Percentiles rank a stretch among this genome's conserved stretches.
phyloP scores from a whole-genome alignment of 805 yeast species.

The Lipomyces kockii region DNA sequence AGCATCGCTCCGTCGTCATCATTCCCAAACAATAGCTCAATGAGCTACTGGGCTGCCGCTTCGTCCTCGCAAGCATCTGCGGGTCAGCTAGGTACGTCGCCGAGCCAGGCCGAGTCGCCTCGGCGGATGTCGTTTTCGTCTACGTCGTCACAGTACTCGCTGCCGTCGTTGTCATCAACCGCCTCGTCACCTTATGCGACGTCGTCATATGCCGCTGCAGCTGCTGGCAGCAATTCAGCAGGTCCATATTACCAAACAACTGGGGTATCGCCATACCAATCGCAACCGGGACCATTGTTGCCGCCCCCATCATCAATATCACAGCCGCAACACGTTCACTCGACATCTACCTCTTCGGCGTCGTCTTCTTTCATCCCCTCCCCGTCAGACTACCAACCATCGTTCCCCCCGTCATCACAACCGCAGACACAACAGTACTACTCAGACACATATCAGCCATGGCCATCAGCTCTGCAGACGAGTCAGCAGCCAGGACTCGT shows the following conservation, averaged over 20 bases:
- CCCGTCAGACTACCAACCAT: constrained; percentile 19
- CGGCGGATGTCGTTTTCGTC: constrained; percentile 21
- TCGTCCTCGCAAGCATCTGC: constrained; percentile 17
- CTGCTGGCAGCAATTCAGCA: constrained; percentile 2
- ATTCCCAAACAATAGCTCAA: constrained; percentile 23
- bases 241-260: not conserved
- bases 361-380: constrained; percentile 17
- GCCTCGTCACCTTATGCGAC: constrained; percentile 18
- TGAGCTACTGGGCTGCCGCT: constrained; percentile 31
- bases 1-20: constrained; percentile 17
- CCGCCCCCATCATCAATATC: constrained; percentile 26
- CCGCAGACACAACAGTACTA: constrained; percentile 19
- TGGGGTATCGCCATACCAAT: not conserved
- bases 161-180: constrained; percentile 31
- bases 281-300: constrained; percentile 22
- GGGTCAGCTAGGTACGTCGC: constrained; percentile 18
- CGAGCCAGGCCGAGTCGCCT: constrained; percentile 13
- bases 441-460: constrained; percentile 19
- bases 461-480: constrained; percentile 17
- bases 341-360: constrained; percentile 14
- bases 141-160: constrained; percentile 31
- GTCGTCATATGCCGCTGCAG: constrained; percentile 3
- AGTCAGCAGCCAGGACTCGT: constrained; percentile 11
- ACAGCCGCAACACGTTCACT: constrained; percentile 7
- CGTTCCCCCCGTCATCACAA: constrained; percentile 10